A percentile compares a stretch with the other conserved stretches of the same genome.
Evolutionary conservation across 2,329 filamentous ascomycete species (phyloP).

Genomic region (Colletotrichum sp.): DNA sequence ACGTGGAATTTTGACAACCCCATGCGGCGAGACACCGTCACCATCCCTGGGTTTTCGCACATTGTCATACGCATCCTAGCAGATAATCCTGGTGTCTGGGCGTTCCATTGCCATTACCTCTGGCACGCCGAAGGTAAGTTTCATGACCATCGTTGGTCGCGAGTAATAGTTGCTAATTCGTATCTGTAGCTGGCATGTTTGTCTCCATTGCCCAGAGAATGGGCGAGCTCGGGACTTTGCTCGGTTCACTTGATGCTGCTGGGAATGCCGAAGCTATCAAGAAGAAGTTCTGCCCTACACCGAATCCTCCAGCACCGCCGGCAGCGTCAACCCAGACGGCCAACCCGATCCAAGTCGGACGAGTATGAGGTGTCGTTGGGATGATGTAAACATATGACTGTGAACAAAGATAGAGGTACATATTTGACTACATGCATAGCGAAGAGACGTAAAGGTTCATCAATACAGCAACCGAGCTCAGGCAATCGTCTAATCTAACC

Average conservation of each 20-base stretch:
- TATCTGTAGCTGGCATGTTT: conserved; percentile 4
- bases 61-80: conserved; percentile 56
- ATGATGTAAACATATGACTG: background rate
- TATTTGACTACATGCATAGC: background rate
- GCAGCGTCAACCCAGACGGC: background rate
- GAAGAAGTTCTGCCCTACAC: conserved; percentile 14
- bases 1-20: conserved; percentile 34
- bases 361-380: background rate
- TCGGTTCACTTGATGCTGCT: background rate
- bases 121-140: conserved; percentile 56
- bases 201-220: conserved; percentile 13
- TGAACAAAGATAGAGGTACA: background rate
- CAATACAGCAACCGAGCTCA: background rate
- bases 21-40: conserved; percentile 48
- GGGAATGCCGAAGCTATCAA: background rate
- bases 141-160: background rate
- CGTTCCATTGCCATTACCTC: conserved; percentile 62
- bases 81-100: conserved; percentile 64
- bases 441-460: background rate
- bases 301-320: background rate
- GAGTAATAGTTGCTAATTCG: background rate
- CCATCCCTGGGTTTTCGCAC: conserved; percentile 60
- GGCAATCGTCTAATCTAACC: fast-evolving
- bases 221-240: conserved; percentile 2
- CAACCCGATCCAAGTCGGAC: background rate